Evolutionary conservation across 495 filamentous ascomycete genomes (phyloP), one percentile per base, ranked within the genome.

Genomic region (Acidomyces sp.): DNA sequence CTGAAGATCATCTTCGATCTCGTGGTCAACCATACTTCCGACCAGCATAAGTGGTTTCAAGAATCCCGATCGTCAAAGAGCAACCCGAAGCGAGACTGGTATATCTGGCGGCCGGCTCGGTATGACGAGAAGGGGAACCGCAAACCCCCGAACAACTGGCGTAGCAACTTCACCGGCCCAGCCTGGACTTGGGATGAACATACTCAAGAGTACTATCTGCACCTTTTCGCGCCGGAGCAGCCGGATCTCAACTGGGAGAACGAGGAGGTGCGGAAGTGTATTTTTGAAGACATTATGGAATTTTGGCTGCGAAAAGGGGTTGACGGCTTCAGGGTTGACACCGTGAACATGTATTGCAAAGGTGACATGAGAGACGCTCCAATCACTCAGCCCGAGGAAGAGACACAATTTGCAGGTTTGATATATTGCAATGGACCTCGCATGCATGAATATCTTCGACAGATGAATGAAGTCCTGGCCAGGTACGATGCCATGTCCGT

Each of bases 1-100:
- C 51, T 61, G 45, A 43, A 41, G 26, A 22, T 47, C 6, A 19
- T 41, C 3, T 25, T 36, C 1, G 37, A 47, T 20, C 38, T 41
- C n/a, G 37, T 41, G 16, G 38, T 83, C 26, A 85, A 86, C 49
- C 82, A 85, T 56, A 83, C 78, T 17, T 24, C 4, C 19, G 31
- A 51, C 25, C 30, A 83, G 60, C 78, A 83, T 49, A 66, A 67
- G 21, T 85, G 82, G 80, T 86, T 86, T 58, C 62, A 72, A 47
- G 68, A 82, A 38, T 44, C 41, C 9, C 35, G 43, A 5, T 25
- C 4, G 13, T 46, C 35, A 9, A 41, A 47, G 17, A 11, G 25
- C 28, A 47, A 41, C 28, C 44, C 41, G 2, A 41, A 47, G 19
- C 26, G 29, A 34, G 52, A 61, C 39, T 61, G 55, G 52, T 59